Evolutionary conservation across 2,329 filamentous ascomycete genomes (phyloP), one percentile per base, ranked within the genome.

Genomic region (Fusarium annulatum): DNA sequence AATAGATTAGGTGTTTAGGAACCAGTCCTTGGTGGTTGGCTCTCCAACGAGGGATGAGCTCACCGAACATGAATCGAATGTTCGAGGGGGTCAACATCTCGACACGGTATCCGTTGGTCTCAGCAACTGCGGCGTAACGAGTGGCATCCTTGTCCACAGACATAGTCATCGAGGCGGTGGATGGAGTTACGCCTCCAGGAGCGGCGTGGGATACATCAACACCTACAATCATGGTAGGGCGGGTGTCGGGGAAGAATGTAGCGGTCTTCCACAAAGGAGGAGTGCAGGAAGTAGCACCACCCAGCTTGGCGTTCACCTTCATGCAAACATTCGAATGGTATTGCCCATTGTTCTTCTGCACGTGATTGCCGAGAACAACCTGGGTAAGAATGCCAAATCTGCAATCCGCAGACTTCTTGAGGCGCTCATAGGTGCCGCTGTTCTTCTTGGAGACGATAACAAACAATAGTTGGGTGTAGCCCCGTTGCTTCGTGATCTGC

Each of bases 271-370:
- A 83, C 1, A 82, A 79, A 9, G 81, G 76, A 18, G 73, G 71
- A 3, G 82, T 82, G 49, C 81, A 86, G 59, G 85, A 91, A 2
- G 94, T 98, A 0, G 90, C 88, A 10, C 96, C 96, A 19, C 96
- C 96, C 5, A 99, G 88, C 85, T 99, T 99, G 7, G 94, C 93
- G 77, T 99, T 98, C 74, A 99, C 91, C 85, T 99, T 99, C 94
- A 99, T 96, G 72, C 91, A 89, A 1, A 99, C 94, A 71, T 99
- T 99, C 2, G 94, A 96, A 78, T 94, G 92, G 82, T 98, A 98
- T 78, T 99, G 96, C 0, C 88, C 88, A 28, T 93, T 90, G 21
- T 89, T 89, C 80, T 92, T 92, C 42, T 84, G 77, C 2, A 96
- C 93, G 67, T 97, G 92, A 1, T 84, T 84, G 5, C 86, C 85